These are phyloP conservation scores for Penicillium turbatum DNA, from an alignment of 495 filamentous ascomycete genomes.

Conservation along the genomic window DNA sequence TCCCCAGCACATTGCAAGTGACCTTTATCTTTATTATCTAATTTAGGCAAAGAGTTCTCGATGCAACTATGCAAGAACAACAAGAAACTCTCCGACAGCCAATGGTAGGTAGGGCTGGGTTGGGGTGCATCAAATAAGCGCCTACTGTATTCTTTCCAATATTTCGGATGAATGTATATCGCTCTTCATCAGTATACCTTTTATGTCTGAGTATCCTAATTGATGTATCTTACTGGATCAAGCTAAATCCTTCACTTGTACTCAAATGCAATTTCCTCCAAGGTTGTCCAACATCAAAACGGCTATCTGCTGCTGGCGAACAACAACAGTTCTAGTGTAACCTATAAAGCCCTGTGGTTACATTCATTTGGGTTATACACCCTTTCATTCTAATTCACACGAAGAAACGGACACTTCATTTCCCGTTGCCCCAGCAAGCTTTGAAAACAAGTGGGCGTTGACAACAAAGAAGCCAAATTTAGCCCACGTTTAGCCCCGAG, in stretches of 20 bases:
- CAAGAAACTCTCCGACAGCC: background rate
- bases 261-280: background rate
- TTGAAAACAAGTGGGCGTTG: background rate
- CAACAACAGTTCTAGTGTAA: conserved; percentile 11
- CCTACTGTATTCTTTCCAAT: background rate
- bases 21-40: background rate
- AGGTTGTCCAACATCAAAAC: background rate
- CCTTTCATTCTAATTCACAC: background rate
- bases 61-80: background rate
- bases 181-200: background rate
- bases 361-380: background rate
- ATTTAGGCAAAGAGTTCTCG: background rate
- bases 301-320: conserved; percentile 10
- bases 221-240: background rate
- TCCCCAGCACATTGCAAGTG: background rate
- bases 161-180: background rate
- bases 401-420: background rate
- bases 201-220: background rate
- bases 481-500: conserved; percentile 3
- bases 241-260: background rate
- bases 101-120: background rate
- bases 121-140: background rate
- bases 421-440: conserved; percentile 1
- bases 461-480: conserved; percentile 22
- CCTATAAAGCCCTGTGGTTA: conserved; percentile 8